These are phyloP conservation scores for Marsdenia floribunda DNA, from an alignment of 257 asterid species.

Conservation along the genomic window DNA sequence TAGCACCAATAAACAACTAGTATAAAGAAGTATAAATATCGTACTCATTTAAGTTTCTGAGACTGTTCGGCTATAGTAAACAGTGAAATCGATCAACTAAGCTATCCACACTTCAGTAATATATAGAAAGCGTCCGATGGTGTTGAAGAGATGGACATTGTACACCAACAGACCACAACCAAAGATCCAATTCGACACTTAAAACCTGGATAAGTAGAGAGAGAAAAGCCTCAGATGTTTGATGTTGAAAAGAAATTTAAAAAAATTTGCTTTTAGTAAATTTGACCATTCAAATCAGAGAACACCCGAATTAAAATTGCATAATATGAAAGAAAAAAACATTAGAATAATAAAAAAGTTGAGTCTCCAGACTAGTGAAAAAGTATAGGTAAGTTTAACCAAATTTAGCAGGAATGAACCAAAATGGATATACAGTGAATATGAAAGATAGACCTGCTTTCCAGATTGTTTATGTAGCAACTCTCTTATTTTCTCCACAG, in stretches of 20 bases:
- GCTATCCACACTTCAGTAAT: conserved; percentile 31
- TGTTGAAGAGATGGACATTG: conserved; percentile 66
- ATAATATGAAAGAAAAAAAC: background rate
- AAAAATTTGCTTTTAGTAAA: background rate
- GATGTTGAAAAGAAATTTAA: background rate
- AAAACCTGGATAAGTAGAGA: conserved; percentile 52
- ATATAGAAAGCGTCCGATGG: conserved; percentile 81
- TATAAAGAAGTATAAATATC: background rate
- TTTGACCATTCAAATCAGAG: background rate
- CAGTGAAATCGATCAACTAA: background rate
- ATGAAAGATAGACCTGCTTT: conserved; percentile 53
- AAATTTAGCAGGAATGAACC: background rate
- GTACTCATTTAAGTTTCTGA: background rate
- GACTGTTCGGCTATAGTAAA: background rate
- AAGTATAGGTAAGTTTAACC: background rate
- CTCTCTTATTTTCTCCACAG: conserved; percentile 88
- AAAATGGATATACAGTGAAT: background rate
- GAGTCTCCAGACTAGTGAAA: background rate
- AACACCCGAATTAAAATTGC: background rate
- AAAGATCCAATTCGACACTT: conserved; percentile 94
- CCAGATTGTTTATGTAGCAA: conserved; percentile 53
- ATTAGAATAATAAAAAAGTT: background rate
- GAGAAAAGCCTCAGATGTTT: conserved; percentile 13
- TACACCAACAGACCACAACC: conserved; percentile 88
- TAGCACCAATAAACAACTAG: background rate